Evolutionary conservation across 495 filamentous ascomycete genomes (phyloP), one percentile per base, ranked within the genome.

Genomic region (Podospora pseudoanserina): DNA sequence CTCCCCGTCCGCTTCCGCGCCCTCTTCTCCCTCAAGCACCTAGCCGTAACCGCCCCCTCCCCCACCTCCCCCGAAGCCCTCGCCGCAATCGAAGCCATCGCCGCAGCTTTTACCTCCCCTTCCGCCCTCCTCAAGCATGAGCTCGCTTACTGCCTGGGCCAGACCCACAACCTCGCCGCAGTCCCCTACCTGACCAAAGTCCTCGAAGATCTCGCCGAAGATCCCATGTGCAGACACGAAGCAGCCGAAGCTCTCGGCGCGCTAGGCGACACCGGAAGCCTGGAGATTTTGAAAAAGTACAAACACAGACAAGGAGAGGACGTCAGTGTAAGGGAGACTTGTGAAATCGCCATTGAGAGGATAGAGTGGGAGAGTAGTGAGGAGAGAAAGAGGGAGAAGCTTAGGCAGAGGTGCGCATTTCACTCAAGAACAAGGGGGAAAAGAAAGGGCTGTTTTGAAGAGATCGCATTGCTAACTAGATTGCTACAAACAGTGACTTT

Each of bases 141-240:
- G 78, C 84, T 98, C 44, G 96, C 96, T 49, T 99, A 99, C 80
- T 99, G 95, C 76, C 87, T 99, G 0, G 95, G 95, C 30, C 95
- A 99, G 79, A 92, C 92, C 18, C 86, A 86, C 56, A 91, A 97
- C 74, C 73, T 80, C 18, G 88, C 90, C 23, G 89, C 94, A 5
- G 85, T 92, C 3, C 84, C 92, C 1, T 87, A 86, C 75, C 83
- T 99, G 61, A 87, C 89, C 64, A 77, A 84, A 18, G 90, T 96
- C n/a, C 82, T 99, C 66, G 85, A 90, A 72, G 87, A 98, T 75
- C 77, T 85, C 60, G 70, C 85, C 23, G 92, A 98, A 79, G 94
- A 97, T 83, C 78, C 89, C 56, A 99, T 99, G 93, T 96, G 92
- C 75, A 86, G 95, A 72, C 95, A 99, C 72, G 95, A 99, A 81